Percentiles rank a stretch among this genome's conserved stretches.
phyloP scores from a whole-genome alignment of 164 flowering plant species.

The Hamamelis virginiana region DNA sequence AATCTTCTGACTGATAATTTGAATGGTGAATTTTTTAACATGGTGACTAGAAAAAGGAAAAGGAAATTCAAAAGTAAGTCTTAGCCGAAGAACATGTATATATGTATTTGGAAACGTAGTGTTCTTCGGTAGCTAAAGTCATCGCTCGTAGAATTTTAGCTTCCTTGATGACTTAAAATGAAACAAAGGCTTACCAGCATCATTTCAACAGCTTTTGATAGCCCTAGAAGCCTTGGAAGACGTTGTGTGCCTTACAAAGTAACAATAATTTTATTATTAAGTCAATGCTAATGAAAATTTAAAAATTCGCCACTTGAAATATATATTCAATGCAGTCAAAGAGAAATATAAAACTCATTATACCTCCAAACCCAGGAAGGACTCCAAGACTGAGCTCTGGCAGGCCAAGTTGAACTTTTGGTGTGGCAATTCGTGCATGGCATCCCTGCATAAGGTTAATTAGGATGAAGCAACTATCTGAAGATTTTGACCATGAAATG shows the following conservation, averaged over 20 bases:
- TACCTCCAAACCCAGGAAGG: constrained; percentile 96
- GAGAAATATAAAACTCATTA: background rate
- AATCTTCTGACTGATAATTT: no score
- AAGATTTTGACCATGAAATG: background rate
- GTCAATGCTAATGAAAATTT: background rate
- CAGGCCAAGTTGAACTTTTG: constrained; percentile 79
- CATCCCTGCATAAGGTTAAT: constrained; percentile 51
- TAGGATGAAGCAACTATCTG: background rate
- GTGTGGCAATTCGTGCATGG: constrained; percentile 89
- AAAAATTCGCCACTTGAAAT: background rate
- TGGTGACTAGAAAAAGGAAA: background rate
- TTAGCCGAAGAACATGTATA: background rate
- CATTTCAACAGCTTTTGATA: constrained; percentile 83
- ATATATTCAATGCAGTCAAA: background rate
- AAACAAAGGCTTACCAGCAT: constrained; percentile 64
- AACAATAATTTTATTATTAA: constrained; percentile 6
- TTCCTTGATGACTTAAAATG: background rate
- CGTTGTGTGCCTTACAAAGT: constrained; percentile 82
- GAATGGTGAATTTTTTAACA: background rate
- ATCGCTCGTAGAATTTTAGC: no score
- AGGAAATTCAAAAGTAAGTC: background rate
- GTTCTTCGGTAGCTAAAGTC: background rate
- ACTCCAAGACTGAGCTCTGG: constrained; percentile 94
- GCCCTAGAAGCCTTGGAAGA: constrained; percentile 92
- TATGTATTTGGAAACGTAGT: background rate